Evolutionary conservation across 164 flowering plant species (phyloP).

Genomic region (Sextonia rubra): DNA sequence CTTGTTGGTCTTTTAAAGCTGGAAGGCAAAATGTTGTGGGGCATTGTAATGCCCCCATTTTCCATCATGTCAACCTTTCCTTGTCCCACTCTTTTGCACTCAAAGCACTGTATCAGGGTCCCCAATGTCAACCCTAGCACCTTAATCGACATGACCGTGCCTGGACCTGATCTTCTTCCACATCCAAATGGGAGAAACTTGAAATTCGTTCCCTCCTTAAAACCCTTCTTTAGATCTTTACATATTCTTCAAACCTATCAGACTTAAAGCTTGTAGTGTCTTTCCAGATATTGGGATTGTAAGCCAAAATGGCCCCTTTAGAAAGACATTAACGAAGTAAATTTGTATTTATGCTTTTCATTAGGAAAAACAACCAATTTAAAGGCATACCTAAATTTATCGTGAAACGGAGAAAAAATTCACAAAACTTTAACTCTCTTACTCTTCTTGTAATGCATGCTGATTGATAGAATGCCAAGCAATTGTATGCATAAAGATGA

Average conservation of each 20-base stretch:
- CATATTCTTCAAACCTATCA: slow-evolving; percentile 42
- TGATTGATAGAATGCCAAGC: neutral
- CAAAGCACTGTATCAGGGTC: slow-evolving; percentile 9
- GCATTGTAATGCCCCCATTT: slow-evolving; percentile 9
- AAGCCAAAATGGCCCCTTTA: too few species aligned
- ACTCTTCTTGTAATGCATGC: too few species aligned
- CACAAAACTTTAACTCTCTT: too few species aligned
- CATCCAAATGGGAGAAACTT: slow-evolving; percentile 21
- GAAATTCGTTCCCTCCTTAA: slow-evolving; percentile 10
- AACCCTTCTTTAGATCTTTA: slow-evolving; percentile 11
- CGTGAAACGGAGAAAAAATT: too few species aligned
- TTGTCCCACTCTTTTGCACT: slow-evolving; percentile 5
- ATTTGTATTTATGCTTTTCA: too few species aligned
- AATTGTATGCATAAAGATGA: neutral
- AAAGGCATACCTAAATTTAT: too few species aligned
- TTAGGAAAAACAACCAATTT: too few species aligned
- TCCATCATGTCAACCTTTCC: slow-evolving; percentile 7
- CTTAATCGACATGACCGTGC: slow-evolving; percentile 13
- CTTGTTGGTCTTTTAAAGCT: too few species aligned
- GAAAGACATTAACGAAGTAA: too few species aligned
- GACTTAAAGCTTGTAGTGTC: slow-evolving; percentile 44
- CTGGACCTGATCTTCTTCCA: slow-evolving; percentile 24
- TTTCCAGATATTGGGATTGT: slow-evolving; percentile 44
- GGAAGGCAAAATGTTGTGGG: too few species aligned
- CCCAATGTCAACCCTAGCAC: slow-evolving; percentile 7